Evolutionary conservation across 805 yeast genomes (phyloP), one percentile per base, ranked within the genome.

Genomic region (Myxozyma lipomycoides): DNA sequence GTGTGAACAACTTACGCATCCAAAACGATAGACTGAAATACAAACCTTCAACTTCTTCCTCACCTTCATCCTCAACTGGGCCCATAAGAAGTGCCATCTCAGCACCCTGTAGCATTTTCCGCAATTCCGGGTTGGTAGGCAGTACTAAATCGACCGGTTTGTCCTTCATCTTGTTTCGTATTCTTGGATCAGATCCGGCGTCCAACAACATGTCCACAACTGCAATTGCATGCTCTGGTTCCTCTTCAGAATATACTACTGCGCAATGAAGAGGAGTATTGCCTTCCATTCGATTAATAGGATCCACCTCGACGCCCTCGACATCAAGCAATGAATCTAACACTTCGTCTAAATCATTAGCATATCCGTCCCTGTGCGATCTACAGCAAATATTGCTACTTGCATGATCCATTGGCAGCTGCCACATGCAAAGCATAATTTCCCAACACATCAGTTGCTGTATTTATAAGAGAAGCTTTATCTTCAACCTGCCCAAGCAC

Each of bases 201-300:
- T 90, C 96, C 37, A 93, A 72, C 55, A 93, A 76, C 65, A 83
- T 84, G 62, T 86, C 95, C 10, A 83, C 72, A n/a, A 12, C 38
- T 59, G 82, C 86, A 22, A 75, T 71, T 0, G 95, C 96, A 67
- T 84, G 89, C 52, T 86, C 96, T 0, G 93, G 86, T 63, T 91
- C 96, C 23, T 80, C 82, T 41, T 73, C 72, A 12, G 90, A 75
- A 66, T 85, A 91, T 54, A 77, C 78, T 10, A 83, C 95, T 3
- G 96, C 95, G 55, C 78, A 70, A 68, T 91, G 98, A 56, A 93
- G 75, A 12, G 98, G 97, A 1, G 97, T 87, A 58, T 86, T 90
- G 35, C 89, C 90, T 46, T 83, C 84, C 25, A 77, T 51, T 34
- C 81, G 75, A 66, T 85, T 85, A 37, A 69, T 65, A 1, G 96